Conservation (phyloP, 2,329 filamentous ascomycete species). For the Ilyonectria destructans region DNA sequence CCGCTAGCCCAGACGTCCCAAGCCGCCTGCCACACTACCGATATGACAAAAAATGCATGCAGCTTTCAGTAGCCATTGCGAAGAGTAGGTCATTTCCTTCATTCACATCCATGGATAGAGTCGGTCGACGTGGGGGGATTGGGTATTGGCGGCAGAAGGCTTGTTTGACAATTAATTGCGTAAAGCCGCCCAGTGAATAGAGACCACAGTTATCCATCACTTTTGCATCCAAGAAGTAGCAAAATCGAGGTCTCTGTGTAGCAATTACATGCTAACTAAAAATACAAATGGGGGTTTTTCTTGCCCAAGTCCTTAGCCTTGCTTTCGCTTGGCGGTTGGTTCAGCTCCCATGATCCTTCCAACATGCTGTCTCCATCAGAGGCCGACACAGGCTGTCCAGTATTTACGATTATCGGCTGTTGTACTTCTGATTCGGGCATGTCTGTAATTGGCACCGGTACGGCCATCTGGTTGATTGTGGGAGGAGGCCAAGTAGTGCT, state of each 20-base stretch:
- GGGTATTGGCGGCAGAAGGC: no score
- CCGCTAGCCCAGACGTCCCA: no score
- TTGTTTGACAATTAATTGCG: no score
- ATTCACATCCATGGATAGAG: no score
- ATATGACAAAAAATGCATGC: no score
- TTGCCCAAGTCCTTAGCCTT: constrained; percentile 40
- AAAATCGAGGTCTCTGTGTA: not conserved
- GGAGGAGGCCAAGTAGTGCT: constrained; percentile 1
- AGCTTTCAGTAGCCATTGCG: no score
- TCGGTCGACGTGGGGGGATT: no score
- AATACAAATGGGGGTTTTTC: constrained; percentile 42
- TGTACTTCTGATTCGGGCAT: not conserved
- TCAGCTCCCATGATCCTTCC: constrained; percentile 24
- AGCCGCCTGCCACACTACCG: no score
- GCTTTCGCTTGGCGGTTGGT: constrained; percentile 1
- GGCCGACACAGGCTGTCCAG: not conserved
- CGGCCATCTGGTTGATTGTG: not conserved
- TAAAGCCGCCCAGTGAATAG: no score
- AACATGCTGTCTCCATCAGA: constrained; percentile 14
- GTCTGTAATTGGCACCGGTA: constrained; percentile 9
- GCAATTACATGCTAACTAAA: constrained; percentile 31
- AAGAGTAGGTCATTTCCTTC: no score
- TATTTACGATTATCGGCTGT: not conserved
- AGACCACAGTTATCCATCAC: no score
- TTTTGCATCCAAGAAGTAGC: not conserved